Conservation (phyloP, 2,329 filamentous ascomycete genomes). For the Aspergillus brunneoviolaceus region DNA sequence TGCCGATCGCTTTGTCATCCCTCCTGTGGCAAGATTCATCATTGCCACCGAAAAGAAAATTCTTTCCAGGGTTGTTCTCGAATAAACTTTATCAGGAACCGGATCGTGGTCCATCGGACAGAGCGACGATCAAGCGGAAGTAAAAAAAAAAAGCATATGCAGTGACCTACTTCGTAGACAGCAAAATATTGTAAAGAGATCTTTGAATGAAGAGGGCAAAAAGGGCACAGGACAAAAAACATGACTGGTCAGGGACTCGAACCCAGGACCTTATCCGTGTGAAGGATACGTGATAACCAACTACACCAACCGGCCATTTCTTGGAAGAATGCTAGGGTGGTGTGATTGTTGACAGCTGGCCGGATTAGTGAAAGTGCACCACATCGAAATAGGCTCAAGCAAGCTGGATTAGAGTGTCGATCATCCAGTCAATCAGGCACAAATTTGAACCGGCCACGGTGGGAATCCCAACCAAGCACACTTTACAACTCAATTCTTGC, state of each 20-base stretch:
- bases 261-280: conserved; percentile 4
- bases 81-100: neutral
- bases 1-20: neutral
- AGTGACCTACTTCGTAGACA: too few relatives aligned
- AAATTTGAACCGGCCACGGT: neutral
- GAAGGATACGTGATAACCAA: conserved; percentile 33
- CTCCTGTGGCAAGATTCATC: neutral
- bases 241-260: conserved; percentile 2
- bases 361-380: neutral
- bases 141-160: neutral
- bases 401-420: neutral
- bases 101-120: neutral
- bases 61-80: neutral
- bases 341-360: neutral
- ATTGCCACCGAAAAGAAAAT: neutral
- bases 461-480: neutral
- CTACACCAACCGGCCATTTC: conserved; percentile 13
- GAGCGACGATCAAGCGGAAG: neutral
- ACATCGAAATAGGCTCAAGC: neutral
- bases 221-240: neutral
- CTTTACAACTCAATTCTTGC: neutral
- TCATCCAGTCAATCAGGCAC: neutral
- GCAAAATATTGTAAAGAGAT: neutral
- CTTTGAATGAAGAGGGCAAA: neutral
- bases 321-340: neutral